These are phyloP conservation scores for Cerioporus squamosus DNA, from an alignment of 1,284 basidiomycete genomes.

Conservation along the genomic window DNA sequence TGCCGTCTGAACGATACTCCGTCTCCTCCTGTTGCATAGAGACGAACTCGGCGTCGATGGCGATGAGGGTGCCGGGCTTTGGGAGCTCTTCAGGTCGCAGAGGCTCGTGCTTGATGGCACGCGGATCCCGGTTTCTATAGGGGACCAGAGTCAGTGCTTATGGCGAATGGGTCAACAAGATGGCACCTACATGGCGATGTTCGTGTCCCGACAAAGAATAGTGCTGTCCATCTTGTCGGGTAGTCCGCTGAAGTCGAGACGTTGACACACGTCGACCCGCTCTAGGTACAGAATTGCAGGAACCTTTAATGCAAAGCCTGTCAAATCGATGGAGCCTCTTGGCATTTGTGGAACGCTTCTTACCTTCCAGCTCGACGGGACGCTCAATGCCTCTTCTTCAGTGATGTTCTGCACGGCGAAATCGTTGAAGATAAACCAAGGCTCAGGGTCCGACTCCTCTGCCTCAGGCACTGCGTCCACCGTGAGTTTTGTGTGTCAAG, in stretches of 20 bases:
- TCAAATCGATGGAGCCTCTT: neutral
- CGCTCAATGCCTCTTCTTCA: slow-evolving; percentile 87
- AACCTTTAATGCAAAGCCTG: slow-evolving; percentile 50
- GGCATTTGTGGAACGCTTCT: too few relatives aligned
- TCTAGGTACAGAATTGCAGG: slow-evolving; percentile 91
- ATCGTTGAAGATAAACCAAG: slow-evolving; percentile 98
- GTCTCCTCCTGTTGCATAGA: slow-evolving; percentile 97
- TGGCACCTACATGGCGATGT: slow-evolving; percentile 75
- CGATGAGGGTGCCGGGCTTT: slow-evolving; percentile 83
- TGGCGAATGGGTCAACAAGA: too few relatives aligned
- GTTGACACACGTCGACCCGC: slow-evolving; percentile 63
- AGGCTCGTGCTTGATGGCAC: slow-evolving; percentile 78
- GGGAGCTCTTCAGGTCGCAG: slow-evolving; percentile 83
- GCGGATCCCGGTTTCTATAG: slow-evolving; percentile 76
- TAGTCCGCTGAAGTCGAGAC: slow-evolving; percentile 70
- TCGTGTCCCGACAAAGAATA: slow-evolving; percentile 87
- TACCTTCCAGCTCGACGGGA: slow-evolving; percentile 93
- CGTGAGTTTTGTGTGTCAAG: neutral
- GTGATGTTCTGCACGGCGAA: slow-evolving; percentile 88
- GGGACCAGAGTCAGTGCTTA: neutral
- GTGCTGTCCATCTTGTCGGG: slow-evolving; percentile 71
- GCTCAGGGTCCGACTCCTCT: slow-evolving; percentile 48
- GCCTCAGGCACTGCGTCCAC: slow-evolving; percentile 63
- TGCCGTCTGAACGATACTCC: slow-evolving; percentile 94
- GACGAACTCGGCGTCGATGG: slow-evolving; percentile 98